Evolutionary conservation across 1,139 yeast species (phyloP).

Genomic region (Meyerozyma elateridarum): DNA sequence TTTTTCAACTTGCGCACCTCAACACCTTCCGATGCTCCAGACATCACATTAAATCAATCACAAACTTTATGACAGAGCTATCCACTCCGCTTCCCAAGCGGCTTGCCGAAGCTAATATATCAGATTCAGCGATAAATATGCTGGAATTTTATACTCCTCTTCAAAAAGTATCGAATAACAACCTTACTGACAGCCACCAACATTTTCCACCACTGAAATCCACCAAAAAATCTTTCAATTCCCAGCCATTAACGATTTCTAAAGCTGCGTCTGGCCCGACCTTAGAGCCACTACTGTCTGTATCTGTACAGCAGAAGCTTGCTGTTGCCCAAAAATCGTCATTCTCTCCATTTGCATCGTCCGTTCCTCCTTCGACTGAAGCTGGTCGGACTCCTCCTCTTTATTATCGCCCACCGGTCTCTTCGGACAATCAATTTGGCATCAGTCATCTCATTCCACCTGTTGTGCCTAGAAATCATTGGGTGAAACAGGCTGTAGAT

Average conservation of each 20-base stretch:
- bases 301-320: not conserved
- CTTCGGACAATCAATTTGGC: slow-evolving; percentile 3
- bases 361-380: not conserved
- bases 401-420: slow-evolving; percentile 3
- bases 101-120: not conserved
- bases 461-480: not conserved
- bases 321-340: not conserved
- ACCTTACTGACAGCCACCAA: not conserved
- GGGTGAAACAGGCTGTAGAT: not conserved
- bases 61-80: too few species aligned
- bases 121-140: not conserved
- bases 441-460: slow-evolving; percentile 1
- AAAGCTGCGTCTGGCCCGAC: too few species aligned
- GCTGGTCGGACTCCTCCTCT: not conserved
- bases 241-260: not conserved
- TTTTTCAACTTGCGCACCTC: too few species aligned
- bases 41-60: too few species aligned
- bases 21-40: too few species aligned
- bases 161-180: slow-evolving; percentile 1
- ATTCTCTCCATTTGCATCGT: too few species aligned
- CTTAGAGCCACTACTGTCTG: slow-evolving; percentile 1
- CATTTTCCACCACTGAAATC: not conserved
- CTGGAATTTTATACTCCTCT: slow-evolving; percentile 3
- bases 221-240: not conserved
- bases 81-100: slow-evolving; percentile 3